Base-by-base conservation (phyloP, 1,139 yeast species). In the Yamadazyma epiphylla region DNA sequence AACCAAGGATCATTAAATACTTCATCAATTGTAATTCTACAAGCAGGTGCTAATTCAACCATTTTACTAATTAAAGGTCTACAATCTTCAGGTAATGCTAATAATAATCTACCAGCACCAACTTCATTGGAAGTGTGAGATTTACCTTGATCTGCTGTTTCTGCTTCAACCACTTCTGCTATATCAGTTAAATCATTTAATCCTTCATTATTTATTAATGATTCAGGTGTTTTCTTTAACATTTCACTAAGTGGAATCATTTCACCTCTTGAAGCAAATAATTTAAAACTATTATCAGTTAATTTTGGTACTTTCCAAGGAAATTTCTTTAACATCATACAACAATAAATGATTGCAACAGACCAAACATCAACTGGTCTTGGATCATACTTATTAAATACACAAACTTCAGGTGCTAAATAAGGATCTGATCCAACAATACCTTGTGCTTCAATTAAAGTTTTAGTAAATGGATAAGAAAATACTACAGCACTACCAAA, bases 251-350 rank as follows among this genome's bases (percentile, higher is more conserved):
- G 48, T 2, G 72, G 64, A 8, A 51, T 35, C 35, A 55, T 55
- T 34, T 72, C 79, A 28, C 70, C 77, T 31, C 74, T 56, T 39
- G 67, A 60, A 22, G 77, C 77, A 50, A 73, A 75, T 31, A 75
- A 52, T 53, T 84, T 84, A 59, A 87, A 89, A 39, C 94, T 83
- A 45, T 82, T 78, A 56, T 89, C 97, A 24, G 80, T 67, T 36
- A 81, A 60, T 49, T 87, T 83, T n/a, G 97, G 96, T 8, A 89
- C 88, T 55, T 87, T 88, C 97, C 97, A 88, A 8, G 97, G 96
- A 59, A 89, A 89, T 56, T 89, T 83, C 55, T 89, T 82, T 58
- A 89, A 69, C 47, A 88, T 81, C 96, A 89, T 88, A 64, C 96
- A 89, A 48, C 96, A 87, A 54, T 84, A 86, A 26, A 89, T 86